Evolutionary conservation across 2,329 filamentous ascomycete genomes (phyloP).

Genomic region (Pseudophaeomoniella oleicola): DNA sequence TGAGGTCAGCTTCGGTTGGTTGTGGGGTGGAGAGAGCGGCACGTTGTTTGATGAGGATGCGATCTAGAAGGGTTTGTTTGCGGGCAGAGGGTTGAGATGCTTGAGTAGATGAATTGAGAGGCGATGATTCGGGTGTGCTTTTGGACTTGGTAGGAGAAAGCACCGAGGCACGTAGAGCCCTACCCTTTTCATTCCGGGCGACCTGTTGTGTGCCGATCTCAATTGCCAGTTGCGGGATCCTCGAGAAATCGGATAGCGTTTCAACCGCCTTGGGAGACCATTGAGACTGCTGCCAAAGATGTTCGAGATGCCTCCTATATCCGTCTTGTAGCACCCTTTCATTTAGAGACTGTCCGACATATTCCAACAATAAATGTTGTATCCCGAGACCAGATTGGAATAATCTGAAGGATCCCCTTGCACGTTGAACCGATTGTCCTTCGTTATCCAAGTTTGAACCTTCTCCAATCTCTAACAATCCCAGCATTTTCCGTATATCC

Average conservation of each 20-base stretch:
- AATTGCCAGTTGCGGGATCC: slow-evolving; percentile 22
- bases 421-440: slow-evolving; percentile 5
- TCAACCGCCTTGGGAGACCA: slow-evolving; percentile 6
- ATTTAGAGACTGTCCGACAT: slow-evolving; percentile 13
- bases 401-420: slow-evolving; percentile 21
- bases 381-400: slow-evolving; percentile 25
- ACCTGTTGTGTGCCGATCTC: slow-evolving; percentile 18
- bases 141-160: background rate
- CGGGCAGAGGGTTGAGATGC: slow-evolving; percentile 18
- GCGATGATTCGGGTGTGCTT: slow-evolving; percentile 7
- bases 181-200: slow-evolving; percentile 15
- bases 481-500: slow-evolving; percentile 53
- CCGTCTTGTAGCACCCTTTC: slow-evolving; percentile 32
- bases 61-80: slow-evolving; percentile 55
- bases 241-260: slow-evolving; percentile 19
- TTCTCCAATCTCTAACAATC: slow-evolving; percentile 34
- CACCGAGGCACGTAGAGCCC: background rate
- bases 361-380: slow-evolving; percentile 3
- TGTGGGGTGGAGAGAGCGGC: slow-evolving; percentile 29
- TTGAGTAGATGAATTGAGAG: slow-evolving; percentile 9
- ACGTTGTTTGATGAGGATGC: slow-evolving; percentile 57
- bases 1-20: slow-evolving; percentile 39
- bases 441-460: slow-evolving; percentile 1
- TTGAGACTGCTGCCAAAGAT: background rate
- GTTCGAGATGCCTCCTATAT: slow-evolving; percentile 27